Base-by-base conservation (phyloP, 805 yeast species). In the Lipomyces anomalus region DNA sequence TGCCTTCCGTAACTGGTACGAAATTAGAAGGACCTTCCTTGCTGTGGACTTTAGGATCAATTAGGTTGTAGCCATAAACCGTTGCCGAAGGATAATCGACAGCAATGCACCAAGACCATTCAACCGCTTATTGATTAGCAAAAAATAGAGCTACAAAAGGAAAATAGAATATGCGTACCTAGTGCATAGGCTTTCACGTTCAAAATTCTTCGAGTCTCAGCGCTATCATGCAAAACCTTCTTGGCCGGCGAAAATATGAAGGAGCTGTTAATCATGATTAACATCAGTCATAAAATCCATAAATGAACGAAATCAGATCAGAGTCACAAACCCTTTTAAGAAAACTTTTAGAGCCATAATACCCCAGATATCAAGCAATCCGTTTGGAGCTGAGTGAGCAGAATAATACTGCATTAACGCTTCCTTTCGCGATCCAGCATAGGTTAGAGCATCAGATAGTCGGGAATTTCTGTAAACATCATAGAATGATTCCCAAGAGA, bases 81-180 rank as follows among this genome's bases (percentile, higher is more conserved):
- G 48, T 48, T 24, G 62, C 50, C 21, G 53, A 45, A 1, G 66
- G 66, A 35, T 46, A 50, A 38, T 61, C 66, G 23, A 61, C 40
- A 7, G 66, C 66, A 33, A 61, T 21, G 38, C 61, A 63, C 66
- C 66, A 61, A 4, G 62, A 56, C 66, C 66, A 61, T 35, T 53
- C 61, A 57, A 62, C 38, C 22, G 52, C 32, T 17, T n/a, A 6
- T 4, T 17, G 22, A n/a, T 41, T 26, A n/a, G 42, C 47, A n/a
- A 18, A 29, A n/a, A 36, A 45, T 4, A 23, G 33, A 5, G 32
- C 18, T 3, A 38, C 29, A 24, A 26, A 24, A 9, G 33, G 22
- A n/a, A 18, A n/a, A n/a, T n/a, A n/a, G n/a, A n/a, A n/a, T n/a
- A n/a, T n/a, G n/a, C n/a, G n/a, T n/a, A n/a, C n/a, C n/a, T n/a